Evolutionary conservation across 495 filamentous ascomycete species (phyloP).

Genomic region (Aspergillus sparsus): DNA sequence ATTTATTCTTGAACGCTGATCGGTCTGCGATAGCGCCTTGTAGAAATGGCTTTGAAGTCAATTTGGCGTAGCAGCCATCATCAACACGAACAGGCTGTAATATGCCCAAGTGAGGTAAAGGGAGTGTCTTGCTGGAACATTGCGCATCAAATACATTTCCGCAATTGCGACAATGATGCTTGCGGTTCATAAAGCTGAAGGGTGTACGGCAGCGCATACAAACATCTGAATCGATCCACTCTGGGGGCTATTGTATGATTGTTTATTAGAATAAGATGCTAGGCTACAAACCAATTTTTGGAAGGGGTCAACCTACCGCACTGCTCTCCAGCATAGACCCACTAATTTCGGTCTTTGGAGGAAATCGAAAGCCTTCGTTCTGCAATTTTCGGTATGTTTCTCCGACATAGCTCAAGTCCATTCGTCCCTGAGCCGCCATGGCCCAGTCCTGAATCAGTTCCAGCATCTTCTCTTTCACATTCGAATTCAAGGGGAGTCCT

Average conservation of each 20-base stretch:
- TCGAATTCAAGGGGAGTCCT: conserved; percentile 71
- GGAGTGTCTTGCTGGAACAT: conserved; percentile 85
- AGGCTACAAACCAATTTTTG: neutral
- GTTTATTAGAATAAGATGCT: conserved; percentile 1
- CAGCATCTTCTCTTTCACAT: conserved; percentile 86
- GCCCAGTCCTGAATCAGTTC: conserved; percentile 95
- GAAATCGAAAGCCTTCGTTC: conserved; percentile 83
- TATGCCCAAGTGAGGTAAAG: conserved; percentile 91
- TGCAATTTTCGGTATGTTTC: conserved; percentile 83
- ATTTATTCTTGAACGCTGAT: conserved; percentile 52
- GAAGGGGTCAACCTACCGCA: conserved; percentile 65
- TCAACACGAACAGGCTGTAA: conserved; percentile 91
- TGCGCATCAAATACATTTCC: conserved; percentile 94
- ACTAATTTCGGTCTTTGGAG: conserved; percentile 80
- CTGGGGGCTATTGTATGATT: conserved; percentile 67
- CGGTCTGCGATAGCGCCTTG: conserved; percentile 46
- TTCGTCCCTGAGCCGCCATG: conserved; percentile 80
- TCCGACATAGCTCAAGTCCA: conserved; percentile 79
- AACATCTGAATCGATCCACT: conserved; percentile 97
- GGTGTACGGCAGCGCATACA: conserved; percentile 96
- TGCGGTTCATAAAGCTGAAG: conserved; percentile 97
- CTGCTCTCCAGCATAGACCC: conserved; percentile 96
- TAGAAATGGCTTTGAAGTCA: conserved; percentile 68
- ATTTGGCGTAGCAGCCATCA: conserved; percentile 88
- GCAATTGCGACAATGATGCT: conserved; percentile 97